Evolutionary conservation across 2,329 filamentous ascomycete species (phyloP).

Genomic region (Lasiodiplodia sp.): DNA sequence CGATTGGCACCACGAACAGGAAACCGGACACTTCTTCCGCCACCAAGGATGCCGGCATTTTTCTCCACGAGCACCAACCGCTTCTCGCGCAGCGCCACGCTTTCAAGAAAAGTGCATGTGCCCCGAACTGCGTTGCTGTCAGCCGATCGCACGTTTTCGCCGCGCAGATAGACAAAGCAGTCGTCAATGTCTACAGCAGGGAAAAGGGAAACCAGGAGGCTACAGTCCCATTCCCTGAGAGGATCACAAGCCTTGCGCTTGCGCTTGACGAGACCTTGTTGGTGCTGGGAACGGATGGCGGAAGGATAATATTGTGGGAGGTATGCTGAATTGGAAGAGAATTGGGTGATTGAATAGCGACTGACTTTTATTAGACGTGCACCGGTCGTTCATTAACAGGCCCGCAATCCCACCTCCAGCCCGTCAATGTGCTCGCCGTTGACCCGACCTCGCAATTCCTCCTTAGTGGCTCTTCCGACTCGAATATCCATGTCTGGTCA

Average conservation of each 20-base stretch:
- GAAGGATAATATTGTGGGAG: slow-evolving; percentile 92
- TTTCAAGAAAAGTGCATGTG: slow-evolving; percentile 92
- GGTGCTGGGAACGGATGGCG: slow-evolving; percentile 82
- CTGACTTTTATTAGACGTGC: slow-evolving; percentile 62
- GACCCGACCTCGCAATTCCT: slow-evolving; percentile 75
- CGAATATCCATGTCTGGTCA: slow-evolving; percentile 92
- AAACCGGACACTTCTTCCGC: slow-evolving; percentile 56
- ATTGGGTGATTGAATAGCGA: slow-evolving; percentile 45
- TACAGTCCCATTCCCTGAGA: slow-evolving; percentile 85
- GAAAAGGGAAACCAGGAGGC: slow-evolving; percentile 87
- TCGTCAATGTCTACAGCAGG: slow-evolving; percentile 90
- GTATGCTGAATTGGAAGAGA: slow-evolving; percentile 56
- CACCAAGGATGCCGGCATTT: slow-evolving; percentile 83
- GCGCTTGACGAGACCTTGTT: slow-evolving; percentile 73
- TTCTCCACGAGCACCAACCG: slow-evolving; percentile 82
- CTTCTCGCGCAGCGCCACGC: slow-evolving; percentile 75
- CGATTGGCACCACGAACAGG: slow-evolving; percentile 53
- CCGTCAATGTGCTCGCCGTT: slow-evolving; percentile 76
- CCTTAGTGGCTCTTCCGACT: slow-evolving; percentile 82
- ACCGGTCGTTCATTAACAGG: slow-evolving; percentile 81
- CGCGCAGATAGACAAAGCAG: slow-evolving; percentile 88
- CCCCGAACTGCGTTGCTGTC: slow-evolving; percentile 78
- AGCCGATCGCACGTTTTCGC: slow-evolving; percentile 87
- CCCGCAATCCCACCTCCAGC: slow-evolving; percentile 78
- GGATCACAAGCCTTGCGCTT: slow-evolving; percentile 79